phyloP scores from a whole-genome alignment of 768 basidiomycete species.

The Rhodotorula babjevae region DNA sequence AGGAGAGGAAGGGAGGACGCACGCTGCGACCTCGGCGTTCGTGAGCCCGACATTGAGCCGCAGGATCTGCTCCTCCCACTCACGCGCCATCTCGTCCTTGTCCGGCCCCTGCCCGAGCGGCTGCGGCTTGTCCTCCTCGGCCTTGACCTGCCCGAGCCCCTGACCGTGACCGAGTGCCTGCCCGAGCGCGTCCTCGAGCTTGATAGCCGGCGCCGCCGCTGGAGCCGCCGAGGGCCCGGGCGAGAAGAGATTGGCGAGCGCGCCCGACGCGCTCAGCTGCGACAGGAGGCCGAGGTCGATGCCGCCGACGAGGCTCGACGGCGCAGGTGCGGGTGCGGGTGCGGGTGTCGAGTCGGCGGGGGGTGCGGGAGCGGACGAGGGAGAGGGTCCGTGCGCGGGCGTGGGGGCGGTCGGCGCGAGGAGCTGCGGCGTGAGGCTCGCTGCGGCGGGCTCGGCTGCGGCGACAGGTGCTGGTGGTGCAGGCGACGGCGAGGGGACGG shows the following conservation, averaged over 20 bases:
- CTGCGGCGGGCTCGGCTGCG: slow-evolving; percentile 22
- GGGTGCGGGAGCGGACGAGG: not conserved
- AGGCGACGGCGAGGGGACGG: slow-evolving; percentile 33
- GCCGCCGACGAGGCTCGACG: slow-evolving; percentile 4
- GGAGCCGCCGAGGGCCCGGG: not conserved
- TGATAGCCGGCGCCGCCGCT: not conserved
- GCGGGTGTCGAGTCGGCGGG: too few relatives aligned
- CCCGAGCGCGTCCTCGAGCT: not conserved
- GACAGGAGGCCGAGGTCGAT: slow-evolving; percentile 27
- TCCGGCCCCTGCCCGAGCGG: too few relatives aligned
- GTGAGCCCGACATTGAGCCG: slow-evolving; percentile 59
- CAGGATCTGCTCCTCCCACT: slow-evolving; percentile 26
- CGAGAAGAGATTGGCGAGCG: slow-evolving; percentile 21
- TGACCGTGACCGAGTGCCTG: not conserved
- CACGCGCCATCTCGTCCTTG: slow-evolving; percentile 7
- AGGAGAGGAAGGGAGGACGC: slow-evolving; percentile 40
- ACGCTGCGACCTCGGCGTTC: slow-evolving; percentile 70
- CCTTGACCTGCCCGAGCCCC: not conserved
- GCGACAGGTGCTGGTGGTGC: slow-evolving; percentile 44
- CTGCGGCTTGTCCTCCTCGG: not conserved
- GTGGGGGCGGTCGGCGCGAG: not conserved
- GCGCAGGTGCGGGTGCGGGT: not conserved
- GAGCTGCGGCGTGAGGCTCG: slow-evolving; percentile 8
- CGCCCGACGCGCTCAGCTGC: slow-evolving; percentile 25
- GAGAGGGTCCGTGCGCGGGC: not conserved